Evolutionary conservation across 768 basidiomycete genomes (phyloP).

Genomic region (Hypholoma sublateritium): DNA sequence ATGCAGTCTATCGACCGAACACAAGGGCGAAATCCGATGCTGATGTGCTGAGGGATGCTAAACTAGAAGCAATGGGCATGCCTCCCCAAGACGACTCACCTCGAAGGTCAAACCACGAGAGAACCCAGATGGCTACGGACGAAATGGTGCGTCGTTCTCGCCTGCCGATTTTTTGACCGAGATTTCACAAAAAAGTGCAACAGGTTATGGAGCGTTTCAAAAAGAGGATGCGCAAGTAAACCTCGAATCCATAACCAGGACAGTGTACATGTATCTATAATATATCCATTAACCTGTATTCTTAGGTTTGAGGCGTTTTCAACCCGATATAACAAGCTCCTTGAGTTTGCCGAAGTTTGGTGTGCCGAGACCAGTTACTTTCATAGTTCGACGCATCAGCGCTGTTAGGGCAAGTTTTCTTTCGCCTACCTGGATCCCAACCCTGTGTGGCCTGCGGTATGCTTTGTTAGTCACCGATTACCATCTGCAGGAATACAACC

Average conservation of each 20-base stretch:
- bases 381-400: constrained; percentile 1
- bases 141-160: constrained; percentile 60
- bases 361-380: constrained; percentile 55
- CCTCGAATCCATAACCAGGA: constrained; percentile 7
- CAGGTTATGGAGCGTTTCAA: constrained; percentile 97
- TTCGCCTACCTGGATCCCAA: constrained; percentile 57
- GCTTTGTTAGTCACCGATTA: background rate
- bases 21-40: constrained; percentile 83
- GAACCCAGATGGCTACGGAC: constrained; percentile 86
- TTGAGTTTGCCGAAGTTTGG: constrained; percentile 52
- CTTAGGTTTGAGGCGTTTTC: constrained; percentile 7
- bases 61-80: constrained; percentile 82
- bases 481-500: background rate
- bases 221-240: constrained; percentile 85
- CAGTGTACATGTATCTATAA: constrained; percentile 17
- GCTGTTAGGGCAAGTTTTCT: background rate
- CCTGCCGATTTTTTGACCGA: background rate
- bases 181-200: background rate
- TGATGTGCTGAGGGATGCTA: constrained; percentile 85
- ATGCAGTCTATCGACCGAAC: constrained; percentile 81
- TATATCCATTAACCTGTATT: constrained; percentile 15
- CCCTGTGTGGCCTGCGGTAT: constrained; percentile 38
- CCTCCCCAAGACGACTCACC: constrained; percentile 53
- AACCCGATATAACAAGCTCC: constrained; percentile 17
- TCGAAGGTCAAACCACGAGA: constrained; percentile 48